These are phyloP conservation scores for Tothia fuscella DNA, from an alignment of 2,329 filamentous ascomycete genomes.

Conservation along the genomic window DNA sequence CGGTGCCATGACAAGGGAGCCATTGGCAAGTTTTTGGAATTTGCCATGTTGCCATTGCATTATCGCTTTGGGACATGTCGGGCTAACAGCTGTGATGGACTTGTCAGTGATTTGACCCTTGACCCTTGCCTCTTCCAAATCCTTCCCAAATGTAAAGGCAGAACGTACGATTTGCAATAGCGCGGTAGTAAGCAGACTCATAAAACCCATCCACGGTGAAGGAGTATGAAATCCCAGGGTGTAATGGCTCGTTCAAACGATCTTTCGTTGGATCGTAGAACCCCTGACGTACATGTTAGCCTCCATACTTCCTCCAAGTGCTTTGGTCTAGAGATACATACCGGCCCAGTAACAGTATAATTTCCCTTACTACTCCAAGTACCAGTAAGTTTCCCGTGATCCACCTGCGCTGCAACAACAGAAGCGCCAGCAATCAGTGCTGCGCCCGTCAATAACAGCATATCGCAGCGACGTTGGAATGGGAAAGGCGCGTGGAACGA, in stretches of 20 bases:
- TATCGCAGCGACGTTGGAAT: no score
- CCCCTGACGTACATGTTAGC: constrained; percentile 33
- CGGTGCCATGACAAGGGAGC: constrained; percentile 47
- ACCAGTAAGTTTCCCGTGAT: constrained; percentile 48
- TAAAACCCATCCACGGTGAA: constrained; percentile 57
- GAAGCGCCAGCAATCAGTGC: constrained; percentile 15
- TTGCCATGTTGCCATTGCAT: constrained; percentile 65
- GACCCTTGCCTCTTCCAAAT: no score
- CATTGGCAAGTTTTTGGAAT: constrained; percentile 44
- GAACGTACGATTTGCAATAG: constrained; percentile 53
- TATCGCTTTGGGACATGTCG: constrained; percentile 50
- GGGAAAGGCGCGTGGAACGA: no score
- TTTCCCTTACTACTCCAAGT: constrained; percentile 63
- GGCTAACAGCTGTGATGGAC: constrained; percentile 38
- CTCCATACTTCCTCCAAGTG: not conserved
- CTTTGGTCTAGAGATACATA: constrained; percentile 28
- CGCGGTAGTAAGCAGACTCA: constrained; percentile 59
- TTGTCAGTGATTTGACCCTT: constrained; percentile 15
- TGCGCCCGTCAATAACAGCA: constrained; percentile 17
- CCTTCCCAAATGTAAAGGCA: not conserved
- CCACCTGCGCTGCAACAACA: constrained; percentile 1
- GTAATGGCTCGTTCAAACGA: constrained; percentile 50
- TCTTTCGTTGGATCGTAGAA: constrained; percentile 60
- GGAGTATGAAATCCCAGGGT: constrained; percentile 62
- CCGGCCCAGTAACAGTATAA: constrained; percentile 56